Percentiles rank a stretch among this genome's conserved stretches.
phyloP scores from a whole-genome alignment of 148 eudicot species.

The Rheum nobile region DNA sequence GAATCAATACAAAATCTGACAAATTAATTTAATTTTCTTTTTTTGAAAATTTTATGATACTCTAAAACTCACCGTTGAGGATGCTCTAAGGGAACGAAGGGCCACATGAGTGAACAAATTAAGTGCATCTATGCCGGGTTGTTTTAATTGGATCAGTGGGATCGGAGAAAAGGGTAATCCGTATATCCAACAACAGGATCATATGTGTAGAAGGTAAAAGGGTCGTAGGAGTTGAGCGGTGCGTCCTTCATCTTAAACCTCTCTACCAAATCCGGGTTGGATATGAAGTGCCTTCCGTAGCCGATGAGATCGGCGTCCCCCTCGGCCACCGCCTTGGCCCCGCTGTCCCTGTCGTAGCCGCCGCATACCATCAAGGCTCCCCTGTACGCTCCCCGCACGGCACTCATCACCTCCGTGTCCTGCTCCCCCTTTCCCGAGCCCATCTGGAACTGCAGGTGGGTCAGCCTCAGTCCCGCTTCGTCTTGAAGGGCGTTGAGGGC shows the following conservation, averaged over 20 bases:
- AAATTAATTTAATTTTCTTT: too few relatives aligned
- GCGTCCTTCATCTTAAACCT: constrained; percentile 11
- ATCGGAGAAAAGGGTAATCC: constrained; percentile 15
- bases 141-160: too few relatives aligned
- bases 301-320: constrained; percentile 13
- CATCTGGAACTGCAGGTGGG: constrained; percentile 6
- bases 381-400: constrained; percentile 1
- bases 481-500: constrained; percentile 7
- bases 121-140: too few relatives aligned
- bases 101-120: too few relatives aligned
- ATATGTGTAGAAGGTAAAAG: constrained; percentile 10
- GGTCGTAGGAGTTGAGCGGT: constrained; percentile 12
- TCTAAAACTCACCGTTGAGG: too few relatives aligned
- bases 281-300: constrained; percentile 13
- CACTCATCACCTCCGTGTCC: not conserved
- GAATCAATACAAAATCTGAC: too few relatives aligned
- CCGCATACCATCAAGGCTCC: constrained; percentile 17
- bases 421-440: constrained; percentile 2
- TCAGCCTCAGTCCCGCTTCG: not conserved
- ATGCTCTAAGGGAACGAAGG: too few relatives aligned
- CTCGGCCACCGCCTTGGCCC: constrained; percentile 10
- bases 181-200: constrained; percentile 21
- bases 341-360: constrained; percentile 8
- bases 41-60: too few relatives aligned
- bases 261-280: constrained; percentile 19